Evolutionary conservation across 352 stramenopile genomes (phyloP), one percentile per base, ranked within the genome.

Genomic region (Phytophthora ohioensis): DNA sequence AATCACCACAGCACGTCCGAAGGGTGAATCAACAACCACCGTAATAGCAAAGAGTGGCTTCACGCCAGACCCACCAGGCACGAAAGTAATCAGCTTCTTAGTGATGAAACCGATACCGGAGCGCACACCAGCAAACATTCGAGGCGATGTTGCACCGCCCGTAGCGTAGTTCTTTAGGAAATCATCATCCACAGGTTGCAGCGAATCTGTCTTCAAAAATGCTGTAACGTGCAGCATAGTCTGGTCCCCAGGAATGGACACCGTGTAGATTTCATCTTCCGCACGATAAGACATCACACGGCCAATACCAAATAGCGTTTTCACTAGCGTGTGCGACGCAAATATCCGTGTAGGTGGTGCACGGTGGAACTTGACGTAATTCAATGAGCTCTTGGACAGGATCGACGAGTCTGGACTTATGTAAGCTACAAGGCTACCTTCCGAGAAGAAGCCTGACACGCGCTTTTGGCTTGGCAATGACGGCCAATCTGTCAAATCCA

Each of bases 301-400:
- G 9, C 87, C 87, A 8, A 90, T 88, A 43, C 88, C 88, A 67
- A 94, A 96, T 34, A 89, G 69, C n/a, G 88, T 94, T 55, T 90
- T 82, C 21, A 94, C 81, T 13, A 82, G n/a, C 4, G 81, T 85
- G 11, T 91, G 74, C 11, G 82, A 61, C 9, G 79, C 49, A 47
- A 86, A 90, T 21, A 91, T 57, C 3, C 72, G 74, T 5, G 64
- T 63, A 32, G 84, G 76, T 31, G 73, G 78, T 5, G 82, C 66
- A 35, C 78, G 81, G 32, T 79, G 63, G 21, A 91, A 84, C 63
- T 80, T 81, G 13, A 94, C 74, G 57, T 92, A 92, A 54, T 77
- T 82, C 12, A 88, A 47, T 10, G 71, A 81, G 35, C 81, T 84
- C 42, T 79, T 87, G 0, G 65, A 52, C 12, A 91, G 68, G 21